phyloP scores from a whole-genome alignment of 2,329 filamentous ascomycete genomes.

The Stagonosporopsis chrysanthemi region DNA sequence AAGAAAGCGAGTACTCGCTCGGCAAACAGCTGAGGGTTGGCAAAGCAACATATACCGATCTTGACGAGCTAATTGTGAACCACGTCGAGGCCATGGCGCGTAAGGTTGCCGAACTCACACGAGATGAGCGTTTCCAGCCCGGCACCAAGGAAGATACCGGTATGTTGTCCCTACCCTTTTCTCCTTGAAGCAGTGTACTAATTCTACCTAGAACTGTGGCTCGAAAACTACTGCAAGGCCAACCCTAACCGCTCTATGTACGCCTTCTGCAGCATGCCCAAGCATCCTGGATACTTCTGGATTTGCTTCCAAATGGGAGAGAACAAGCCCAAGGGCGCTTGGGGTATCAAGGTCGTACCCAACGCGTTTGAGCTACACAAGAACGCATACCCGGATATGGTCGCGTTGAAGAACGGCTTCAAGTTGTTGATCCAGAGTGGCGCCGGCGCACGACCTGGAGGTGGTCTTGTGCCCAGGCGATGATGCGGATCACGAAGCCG shows the following conservation, averaged over 20 bases:
- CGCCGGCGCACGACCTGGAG: constrained; percentile 10
- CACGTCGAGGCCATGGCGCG: constrained; percentile 97
- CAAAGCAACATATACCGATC: constrained; percentile 91
- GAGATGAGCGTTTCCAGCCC: constrained; percentile 91
- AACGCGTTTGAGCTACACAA: constrained; percentile 92
- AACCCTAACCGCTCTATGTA: constrained; percentile 95
- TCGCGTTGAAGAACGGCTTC: constrained; percentile 94
- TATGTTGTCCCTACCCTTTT: constrained; percentile 59
- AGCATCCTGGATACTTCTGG: constrained; percentile 92
- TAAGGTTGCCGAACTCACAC: constrained; percentile 96
- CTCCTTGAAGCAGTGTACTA: constrained; percentile 15
- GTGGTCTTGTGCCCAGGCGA: constrained; percentile 7
- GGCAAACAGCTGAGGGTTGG: constrained; percentile 86
- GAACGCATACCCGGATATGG: constrained; percentile 92
- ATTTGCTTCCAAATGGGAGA: constrained; percentile 95
- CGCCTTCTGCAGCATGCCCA: constrained; percentile 91
- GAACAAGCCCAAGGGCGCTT: constrained; percentile 74
- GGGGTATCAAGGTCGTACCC: constrained; percentile 89
- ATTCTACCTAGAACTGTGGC: constrained; percentile 78
- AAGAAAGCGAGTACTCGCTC: constrained; percentile 95
- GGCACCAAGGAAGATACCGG: constrained; percentile 82
- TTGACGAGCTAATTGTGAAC: constrained; percentile 96
- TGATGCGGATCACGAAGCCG: neutral
- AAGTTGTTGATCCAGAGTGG: constrained; percentile 72
- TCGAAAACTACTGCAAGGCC: constrained; percentile 93